A percentile compares a stretch with the other conserved stretches of the same genome.
phyloP scores from a whole-genome alignment of 371 early-diverging fungal genomes.

The Batrachochytrium dendrobatidis region DNA sequence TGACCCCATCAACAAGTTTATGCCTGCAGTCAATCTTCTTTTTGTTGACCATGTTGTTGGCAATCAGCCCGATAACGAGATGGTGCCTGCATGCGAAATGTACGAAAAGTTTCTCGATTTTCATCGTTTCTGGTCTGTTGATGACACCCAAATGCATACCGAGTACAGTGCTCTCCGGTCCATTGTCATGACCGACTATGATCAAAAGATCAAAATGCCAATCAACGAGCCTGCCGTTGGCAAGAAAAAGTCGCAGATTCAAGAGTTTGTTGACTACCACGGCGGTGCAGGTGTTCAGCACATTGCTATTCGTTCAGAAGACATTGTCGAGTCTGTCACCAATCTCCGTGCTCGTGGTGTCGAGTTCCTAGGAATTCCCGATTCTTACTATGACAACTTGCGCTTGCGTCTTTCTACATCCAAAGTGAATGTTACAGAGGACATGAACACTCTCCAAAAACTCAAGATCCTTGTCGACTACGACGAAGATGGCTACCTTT shows the following conservation, averaged over 20 bases:
- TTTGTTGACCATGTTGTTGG: conserved; percentile 91
- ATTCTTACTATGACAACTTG: conserved; percentile 83
- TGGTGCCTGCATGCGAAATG: conserved; percentile 76
- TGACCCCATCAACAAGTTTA: conserved; percentile 62
- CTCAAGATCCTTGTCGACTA: conserved; percentile 91
- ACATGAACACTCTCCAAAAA: conserved; percentile 69
- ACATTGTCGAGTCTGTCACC: conserved; percentile 77
- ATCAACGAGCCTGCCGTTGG: conserved; percentile 97
- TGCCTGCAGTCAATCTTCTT: conserved; percentile 61
- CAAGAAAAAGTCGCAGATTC: conserved; percentile 89
- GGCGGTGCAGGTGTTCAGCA: conserved; percentile 88
- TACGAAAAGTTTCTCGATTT: conserved; percentile 83
- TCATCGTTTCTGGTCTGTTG: conserved; percentile 97
- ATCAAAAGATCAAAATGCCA: conserved; percentile 91
- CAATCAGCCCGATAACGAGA: conserved; percentile 89
- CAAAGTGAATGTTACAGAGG: conserved; percentile 68
- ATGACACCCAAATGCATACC: conserved; percentile 93
- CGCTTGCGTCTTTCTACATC: conserved; percentile 58
- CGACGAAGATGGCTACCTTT: conserved; percentile 91
- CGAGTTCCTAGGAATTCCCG: conserved; percentile 79
- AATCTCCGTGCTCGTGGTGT: conserved; percentile 79
- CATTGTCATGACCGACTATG: conserved; percentile 92
- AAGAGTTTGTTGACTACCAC: conserved; percentile 94
- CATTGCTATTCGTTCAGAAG: conserved; percentile 84
- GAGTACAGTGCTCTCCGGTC: conserved; percentile 91